Percentiles rank a stretch among this genome's conserved stretches.
Evolutionary conservation across 768 basidiomycete species (phyloP).

Genomic region (Ramaria rubella): DNA sequence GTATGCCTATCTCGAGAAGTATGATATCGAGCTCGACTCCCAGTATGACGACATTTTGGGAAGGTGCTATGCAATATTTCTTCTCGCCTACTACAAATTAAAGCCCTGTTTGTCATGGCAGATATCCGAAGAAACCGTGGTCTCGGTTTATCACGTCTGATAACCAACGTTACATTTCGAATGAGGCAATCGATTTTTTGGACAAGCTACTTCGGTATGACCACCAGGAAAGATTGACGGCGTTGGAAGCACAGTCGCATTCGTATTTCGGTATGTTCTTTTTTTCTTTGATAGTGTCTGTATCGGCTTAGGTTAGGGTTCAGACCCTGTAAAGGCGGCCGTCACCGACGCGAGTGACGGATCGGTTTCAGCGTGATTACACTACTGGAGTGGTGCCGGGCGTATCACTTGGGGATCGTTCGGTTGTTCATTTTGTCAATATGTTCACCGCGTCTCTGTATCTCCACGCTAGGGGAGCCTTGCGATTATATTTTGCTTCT

Average conservation of each 20-base stretch:
- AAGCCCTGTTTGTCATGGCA: constrained; percentile 21
- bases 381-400: not conserved
- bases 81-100: not conserved
- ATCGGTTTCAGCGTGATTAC: constrained; percentile 6
- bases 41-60: constrained; percentile 94
- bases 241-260: constrained; percentile 86
- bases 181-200: constrained; percentile 93
- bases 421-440: not conserved
- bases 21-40: constrained; percentile 91
- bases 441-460: not conserved
- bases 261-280: constrained; percentile 74
- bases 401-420: not conserved
- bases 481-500: not conserved
- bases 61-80: constrained; percentile 36
- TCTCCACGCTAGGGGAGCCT: not conserved
- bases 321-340: constrained; percentile 8
- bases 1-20: constrained; percentile 88
- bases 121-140: constrained; percentile 94
- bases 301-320: not conserved
- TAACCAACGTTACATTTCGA: constrained; percentile 93
- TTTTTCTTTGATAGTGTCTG: not conserved
- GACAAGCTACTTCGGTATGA: constrained; percentile 96
- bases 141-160: constrained; percentile 90
- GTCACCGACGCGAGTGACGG: constrained; percentile 8
- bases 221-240: constrained; percentile 94